Percentiles rank a stretch among this genome's conserved stretches.
Evolutionary conservation across 306 rosid species (phyloP).

Genomic region (Acacia confusa): DNA sequence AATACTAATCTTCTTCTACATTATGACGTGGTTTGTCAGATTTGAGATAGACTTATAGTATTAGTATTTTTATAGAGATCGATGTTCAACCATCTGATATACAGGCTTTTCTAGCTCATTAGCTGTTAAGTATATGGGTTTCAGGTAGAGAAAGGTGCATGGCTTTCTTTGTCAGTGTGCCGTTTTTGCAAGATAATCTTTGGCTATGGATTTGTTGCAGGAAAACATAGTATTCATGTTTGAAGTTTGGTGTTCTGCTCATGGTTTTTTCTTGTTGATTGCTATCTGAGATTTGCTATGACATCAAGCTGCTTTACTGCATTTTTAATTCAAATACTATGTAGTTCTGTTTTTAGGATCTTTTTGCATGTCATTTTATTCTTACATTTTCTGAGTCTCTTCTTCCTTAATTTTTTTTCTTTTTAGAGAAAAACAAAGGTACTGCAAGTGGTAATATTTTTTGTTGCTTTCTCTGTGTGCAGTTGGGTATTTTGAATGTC

Average conservation of each 20-base stretch:
- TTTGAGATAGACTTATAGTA: not conserved
- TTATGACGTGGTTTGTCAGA: not conserved
- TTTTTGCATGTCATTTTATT: not conserved
- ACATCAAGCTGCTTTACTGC: not conserved
- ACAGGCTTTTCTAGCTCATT: not conserved
- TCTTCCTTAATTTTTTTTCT: not conserved
- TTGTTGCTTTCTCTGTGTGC: slow-evolving; percentile 41
- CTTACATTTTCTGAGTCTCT: not conserved
- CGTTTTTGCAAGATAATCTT: not conserved
- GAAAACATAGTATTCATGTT: not conserved
- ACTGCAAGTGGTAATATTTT: slow-evolving; percentile 24
- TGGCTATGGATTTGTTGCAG: not conserved
- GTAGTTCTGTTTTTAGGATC: not conserved
- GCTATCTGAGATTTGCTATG: not conserved
- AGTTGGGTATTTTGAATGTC: slow-evolving; percentile 94
- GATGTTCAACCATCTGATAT: not conserved
- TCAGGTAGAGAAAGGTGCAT: not conserved
- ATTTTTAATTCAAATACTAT: not conserved
- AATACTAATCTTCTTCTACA: not conserved
- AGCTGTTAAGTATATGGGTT: not conserved
- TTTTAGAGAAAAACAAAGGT: not conserved
- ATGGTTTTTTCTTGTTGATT: not conserved
- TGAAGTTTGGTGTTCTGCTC: not conserved
- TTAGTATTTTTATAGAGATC: not conserved
- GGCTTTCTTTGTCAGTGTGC: not conserved